Percentiles rank a stretch among this genome's conserved stretches.
Conservation (phyloP, 73 alveolate species). For the Uronychia setigera region DNA sequence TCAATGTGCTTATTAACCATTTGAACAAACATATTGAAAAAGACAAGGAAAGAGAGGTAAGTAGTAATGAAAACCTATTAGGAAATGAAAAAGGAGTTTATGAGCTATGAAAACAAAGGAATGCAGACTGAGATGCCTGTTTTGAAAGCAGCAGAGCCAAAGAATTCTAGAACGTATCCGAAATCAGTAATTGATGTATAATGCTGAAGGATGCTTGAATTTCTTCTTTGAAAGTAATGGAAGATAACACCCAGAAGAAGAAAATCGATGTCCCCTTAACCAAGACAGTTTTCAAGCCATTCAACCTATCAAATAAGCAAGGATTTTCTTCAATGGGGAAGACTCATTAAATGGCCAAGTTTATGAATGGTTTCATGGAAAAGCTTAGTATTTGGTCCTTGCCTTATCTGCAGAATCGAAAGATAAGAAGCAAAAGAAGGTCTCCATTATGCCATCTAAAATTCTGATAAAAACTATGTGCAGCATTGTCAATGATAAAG, state of each 20-base stretch:
- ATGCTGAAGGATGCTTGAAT: background rate
- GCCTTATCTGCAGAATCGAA: background rate
- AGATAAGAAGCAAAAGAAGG: background rate
- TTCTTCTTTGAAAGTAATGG: background rate
- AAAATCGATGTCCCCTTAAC: background rate
- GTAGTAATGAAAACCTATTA: background rate
- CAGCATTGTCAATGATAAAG: background rate
- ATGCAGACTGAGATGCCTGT: background rate
- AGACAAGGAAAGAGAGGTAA: background rate
- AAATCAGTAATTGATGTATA: background rate
- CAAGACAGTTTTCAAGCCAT: background rate
- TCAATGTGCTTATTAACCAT: background rate
- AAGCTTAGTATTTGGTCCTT: background rate
- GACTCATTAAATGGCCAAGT: background rate
- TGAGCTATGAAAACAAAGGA: conserved; percentile 1
- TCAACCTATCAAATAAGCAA: background rate
- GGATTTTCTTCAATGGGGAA: background rate
- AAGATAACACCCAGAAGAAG: background rate
- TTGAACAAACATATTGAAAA: background rate
- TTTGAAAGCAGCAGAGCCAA: conserved; percentile 5
- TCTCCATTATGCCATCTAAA: background rate
- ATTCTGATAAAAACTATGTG: background rate
- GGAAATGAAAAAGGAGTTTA: background rate
- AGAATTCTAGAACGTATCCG: background rate
- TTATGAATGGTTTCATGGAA: background rate